A percentile compares a stretch with the other conserved stretches of the same genome.
Evolutionary conservation across 2,329 filamentous ascomycete species (phyloP).

Genomic region (Colletotrichum noveboracense): DNA sequence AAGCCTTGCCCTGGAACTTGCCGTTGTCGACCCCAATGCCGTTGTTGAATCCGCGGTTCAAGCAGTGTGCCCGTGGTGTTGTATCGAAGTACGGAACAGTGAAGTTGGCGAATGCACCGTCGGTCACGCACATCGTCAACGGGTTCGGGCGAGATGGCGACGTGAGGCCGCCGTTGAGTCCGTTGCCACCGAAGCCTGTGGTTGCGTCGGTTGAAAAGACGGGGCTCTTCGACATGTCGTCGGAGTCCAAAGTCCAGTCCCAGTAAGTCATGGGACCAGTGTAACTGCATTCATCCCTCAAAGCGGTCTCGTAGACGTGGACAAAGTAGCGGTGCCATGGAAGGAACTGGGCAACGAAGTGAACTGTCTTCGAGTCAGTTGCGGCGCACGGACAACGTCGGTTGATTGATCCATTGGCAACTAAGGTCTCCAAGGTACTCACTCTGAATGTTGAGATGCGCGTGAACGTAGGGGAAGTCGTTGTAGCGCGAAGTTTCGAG

Average conservation of each 20-base stretch:
- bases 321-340: constrained; percentile 40
- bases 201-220: constrained; percentile 22
- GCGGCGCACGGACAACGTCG: background rate
- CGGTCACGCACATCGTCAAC: background rate
- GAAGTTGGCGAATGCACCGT: constrained; percentile 30
- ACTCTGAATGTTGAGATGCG: constrained; percentile 13
- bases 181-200: constrained; percentile 35
- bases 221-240: constrained; percentile 26
- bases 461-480: constrained; percentile 35
- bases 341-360: constrained; percentile 34
- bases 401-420: background rate
- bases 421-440: background rate
- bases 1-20: background rate
- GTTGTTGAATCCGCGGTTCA: constrained; percentile 28
- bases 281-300: constrained; percentile 32
- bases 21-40: constrained; percentile 2
- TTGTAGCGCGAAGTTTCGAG: constrained; percentile 31
- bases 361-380: constrained; percentile 24
- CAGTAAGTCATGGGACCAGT: constrained; percentile 29
- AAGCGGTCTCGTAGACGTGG: constrained; percentile 32
- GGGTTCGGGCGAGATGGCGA: constrained; percentile 11
- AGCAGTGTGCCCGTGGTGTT: constrained; percentile 25
- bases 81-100: constrained; percentile 21
- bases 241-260: constrained; percentile 38
- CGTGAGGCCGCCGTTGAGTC: constrained; percentile 2